phyloP scores from a whole-genome alignment of 75 land plant genomes.

The Pseudotsuga menziesii region DNA sequence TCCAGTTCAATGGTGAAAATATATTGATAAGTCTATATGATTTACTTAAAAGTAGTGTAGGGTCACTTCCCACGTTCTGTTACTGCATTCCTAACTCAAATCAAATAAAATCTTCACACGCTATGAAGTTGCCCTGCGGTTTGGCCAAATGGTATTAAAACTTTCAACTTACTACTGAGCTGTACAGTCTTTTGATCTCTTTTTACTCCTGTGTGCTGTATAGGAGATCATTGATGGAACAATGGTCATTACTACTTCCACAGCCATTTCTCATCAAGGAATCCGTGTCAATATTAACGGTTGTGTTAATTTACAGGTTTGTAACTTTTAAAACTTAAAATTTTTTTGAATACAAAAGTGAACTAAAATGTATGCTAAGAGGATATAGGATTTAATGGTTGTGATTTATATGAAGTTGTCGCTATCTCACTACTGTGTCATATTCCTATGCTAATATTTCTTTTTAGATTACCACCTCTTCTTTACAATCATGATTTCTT shows the following conservation, averaged over 20 bases:
- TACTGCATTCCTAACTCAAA: background rate
- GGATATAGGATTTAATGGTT: too few species aligned
- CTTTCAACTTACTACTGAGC: too few species aligned
- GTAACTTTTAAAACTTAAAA: too few species aligned
- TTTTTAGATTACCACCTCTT: background rate
- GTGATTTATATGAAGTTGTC: too few species aligned
- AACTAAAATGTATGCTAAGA: too few species aligned
- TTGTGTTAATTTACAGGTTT: constrained; percentile 49
- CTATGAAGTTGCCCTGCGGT: background rate
- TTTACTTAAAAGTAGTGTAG: background rate
- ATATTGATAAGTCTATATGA: background rate
- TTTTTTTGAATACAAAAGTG: too few species aligned
- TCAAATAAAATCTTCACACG: background rate
- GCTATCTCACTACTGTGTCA: background rate
- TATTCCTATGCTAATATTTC: background rate
- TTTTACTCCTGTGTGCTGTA: background rate
- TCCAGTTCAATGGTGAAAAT: background rate
- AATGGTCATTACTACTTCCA: constrained; percentile 27
- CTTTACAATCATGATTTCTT: too few species aligned
- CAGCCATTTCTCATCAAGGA: constrained; percentile 36
- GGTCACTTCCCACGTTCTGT: background rate
- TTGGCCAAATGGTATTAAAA: too few species aligned
- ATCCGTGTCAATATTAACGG: constrained; percentile 36
- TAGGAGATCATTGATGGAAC: constrained; percentile 44
- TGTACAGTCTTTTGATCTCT: background rate